Percentiles rank a stretch among this genome's conserved stretches.
Evolutionary conservation across 495 filamentous ascomycete species (phyloP).

Genomic region (Trichoderma orchidacearum): DNA sequence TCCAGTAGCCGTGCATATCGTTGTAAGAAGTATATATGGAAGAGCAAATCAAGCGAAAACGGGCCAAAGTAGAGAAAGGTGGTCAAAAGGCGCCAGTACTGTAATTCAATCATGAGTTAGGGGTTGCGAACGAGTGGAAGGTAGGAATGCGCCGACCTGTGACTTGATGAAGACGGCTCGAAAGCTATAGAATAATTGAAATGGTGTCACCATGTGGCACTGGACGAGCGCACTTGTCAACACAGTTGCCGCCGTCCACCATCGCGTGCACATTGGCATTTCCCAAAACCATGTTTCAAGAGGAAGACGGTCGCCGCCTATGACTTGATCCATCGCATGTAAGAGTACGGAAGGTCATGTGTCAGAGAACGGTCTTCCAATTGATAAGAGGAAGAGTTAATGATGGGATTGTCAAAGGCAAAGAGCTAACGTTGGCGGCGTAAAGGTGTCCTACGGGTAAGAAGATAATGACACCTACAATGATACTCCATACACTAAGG

Average conservation of each 20-base stretch:
- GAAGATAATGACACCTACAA: no score
- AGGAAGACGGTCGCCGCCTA: conserved; percentile 60
- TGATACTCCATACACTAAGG: no score
- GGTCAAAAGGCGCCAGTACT: conserved; percentile 93
- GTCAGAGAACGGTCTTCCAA: no score
- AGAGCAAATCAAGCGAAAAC: conserved; percentile 84
- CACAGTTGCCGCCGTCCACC: conserved; percentile 91
- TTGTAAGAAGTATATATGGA: conserved; percentile 98
- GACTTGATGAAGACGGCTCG: conserved; percentile 78
- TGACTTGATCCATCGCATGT: conserved; percentile 68
- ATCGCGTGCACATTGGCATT: conserved; percentile 88
- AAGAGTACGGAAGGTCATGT: no score
- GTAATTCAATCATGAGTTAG: conserved; percentile 2
- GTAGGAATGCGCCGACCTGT: conserved; percentile 42
- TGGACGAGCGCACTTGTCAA: conserved; percentile 83
- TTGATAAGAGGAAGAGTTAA: no score
- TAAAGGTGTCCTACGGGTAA: no score
- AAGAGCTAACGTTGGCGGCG: no score
- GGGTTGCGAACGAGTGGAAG: background rate
- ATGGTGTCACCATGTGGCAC: conserved; percentile 78
- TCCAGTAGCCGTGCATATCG: conserved; percentile 93
- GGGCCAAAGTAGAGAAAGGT: conserved; percentile 97
- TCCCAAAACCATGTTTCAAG: conserved; percentile 97
- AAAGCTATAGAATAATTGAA: conserved; percentile 95
- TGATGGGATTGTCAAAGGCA: no score